Evolutionary conservation across 257 asterid species (phyloP).

Genomic region (Cynanchum wilfordii): DNA sequence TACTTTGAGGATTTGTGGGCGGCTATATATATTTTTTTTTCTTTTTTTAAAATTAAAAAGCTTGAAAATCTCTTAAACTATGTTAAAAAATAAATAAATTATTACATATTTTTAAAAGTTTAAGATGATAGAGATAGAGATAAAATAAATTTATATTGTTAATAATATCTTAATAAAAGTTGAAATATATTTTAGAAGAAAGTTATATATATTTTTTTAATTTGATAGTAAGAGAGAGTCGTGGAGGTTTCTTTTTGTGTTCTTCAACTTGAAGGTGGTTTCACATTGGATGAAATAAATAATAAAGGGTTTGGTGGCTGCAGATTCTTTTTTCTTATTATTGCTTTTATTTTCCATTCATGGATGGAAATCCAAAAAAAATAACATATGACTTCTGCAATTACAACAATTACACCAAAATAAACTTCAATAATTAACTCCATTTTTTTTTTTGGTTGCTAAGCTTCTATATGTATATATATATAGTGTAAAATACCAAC

Average conservation of each 20-base stretch:
- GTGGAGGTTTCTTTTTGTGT: background rate
- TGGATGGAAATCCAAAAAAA: background rate
- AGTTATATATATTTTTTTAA: no score
- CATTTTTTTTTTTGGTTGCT: background rate
- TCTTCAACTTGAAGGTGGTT: background rate
- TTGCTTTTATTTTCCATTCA: background rate
- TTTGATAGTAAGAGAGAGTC: background rate
- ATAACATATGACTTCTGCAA: background rate
- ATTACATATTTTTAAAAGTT: no score
- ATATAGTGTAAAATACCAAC: background rate
- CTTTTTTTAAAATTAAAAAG: no score
- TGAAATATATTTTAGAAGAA: no score
- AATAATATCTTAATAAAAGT: no score
- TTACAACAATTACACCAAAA: background rate
- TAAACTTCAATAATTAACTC: background rate
- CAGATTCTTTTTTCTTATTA: background rate
- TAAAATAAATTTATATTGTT: no score
- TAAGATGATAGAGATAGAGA: no score
- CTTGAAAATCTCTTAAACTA: no score
- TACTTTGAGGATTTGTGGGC: background rate
- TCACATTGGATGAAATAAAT: background rate
- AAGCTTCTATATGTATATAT: background rate
- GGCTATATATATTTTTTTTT: background rate
- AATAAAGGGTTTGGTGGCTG: background rate
- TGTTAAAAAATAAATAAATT: no score